Base-by-base conservation (phyloP, 371 early-diverging fungal species). In the Parasitella parasitica region DNA sequence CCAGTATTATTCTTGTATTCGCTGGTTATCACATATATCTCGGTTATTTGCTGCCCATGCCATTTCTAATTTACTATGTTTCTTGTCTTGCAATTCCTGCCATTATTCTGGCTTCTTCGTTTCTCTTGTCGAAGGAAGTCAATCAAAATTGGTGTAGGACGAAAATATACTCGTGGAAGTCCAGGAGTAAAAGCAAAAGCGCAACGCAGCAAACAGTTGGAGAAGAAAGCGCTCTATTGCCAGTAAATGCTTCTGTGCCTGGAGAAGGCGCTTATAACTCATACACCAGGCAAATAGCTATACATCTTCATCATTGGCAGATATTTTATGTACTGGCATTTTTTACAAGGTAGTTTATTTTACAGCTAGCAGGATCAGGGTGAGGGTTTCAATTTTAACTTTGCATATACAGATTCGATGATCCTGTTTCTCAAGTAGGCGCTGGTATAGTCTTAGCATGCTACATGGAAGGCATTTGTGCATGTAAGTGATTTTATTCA, bases 231-330 rank as follows among this genome's bases (percentile, higher is more conserved):
- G 28, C 20, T 0, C 1, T 37, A n/a, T n/a, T 38, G 6, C 36
- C 38, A 1, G 22, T 37, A 2, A 9, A 16, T 11, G 15, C 50
- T 20, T 1, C 26, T 20, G 7, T 20, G 1, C 13, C 26, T 50
- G 2, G 20, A 3, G 6, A 52, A 3, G 1, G 3, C 32, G 16
- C 20, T 9, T 22, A 20, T 18, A 57, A 32, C 34, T 46, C 57
- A 1, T 73, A 73, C 38, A 63, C 32, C 22, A 41, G 50, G 15
- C 51, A 35, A 22, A 38, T 71, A 16, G 43, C 58, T 22, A 64
- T 91, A 38, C 94, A 93, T 67, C 64, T 91, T 22, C 94, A 93
- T 63, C 94, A 93, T 64, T 93, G 94, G 94, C 92, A 92, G 57
- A 85, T 93, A 48, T 92, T 93, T 59, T 92, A 92, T 68, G 76